These are phyloP conservation scores for Fusarium musae DNA, from an alignment of 2,329 filamentous ascomycete species.

Conservation along the genomic window DNA sequence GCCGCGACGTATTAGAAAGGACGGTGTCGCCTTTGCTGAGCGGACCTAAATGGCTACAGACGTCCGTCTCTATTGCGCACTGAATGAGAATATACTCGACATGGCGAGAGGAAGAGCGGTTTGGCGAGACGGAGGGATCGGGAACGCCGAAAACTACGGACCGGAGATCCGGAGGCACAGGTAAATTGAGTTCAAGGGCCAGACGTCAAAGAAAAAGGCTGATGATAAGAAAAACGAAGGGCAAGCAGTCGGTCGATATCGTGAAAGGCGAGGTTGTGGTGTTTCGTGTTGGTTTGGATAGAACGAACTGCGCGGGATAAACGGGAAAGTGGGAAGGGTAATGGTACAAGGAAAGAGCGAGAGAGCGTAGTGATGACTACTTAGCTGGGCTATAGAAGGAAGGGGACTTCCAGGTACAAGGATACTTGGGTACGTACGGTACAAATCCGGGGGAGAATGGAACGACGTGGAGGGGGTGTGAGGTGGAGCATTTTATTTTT, in stretches of 20 bases:
- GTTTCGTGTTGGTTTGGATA: constrained; percentile 39
- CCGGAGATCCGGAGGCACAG: constrained; percentile 7
- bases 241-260: constrained; percentile 32
- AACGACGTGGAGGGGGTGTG: constrained; percentile 37
- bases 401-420: constrained; percentile 40
- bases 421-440: constrained; percentile 35
- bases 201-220: neutral
- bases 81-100: constrained; percentile 43
- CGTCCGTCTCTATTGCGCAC: constrained; percentile 51
- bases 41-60: constrained; percentile 44
- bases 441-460: constrained; percentile 39
- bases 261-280: constrained; percentile 39
- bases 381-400: constrained; percentile 19
- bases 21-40: constrained; percentile 40
- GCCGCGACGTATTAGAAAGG: constrained; percentile 14
- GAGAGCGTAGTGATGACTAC: constrained; percentile 34
- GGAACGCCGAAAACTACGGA: constrained; percentile 21
- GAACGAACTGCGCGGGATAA: constrained; percentile 34
- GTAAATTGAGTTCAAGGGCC: constrained; percentile 1
- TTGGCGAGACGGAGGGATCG: constrained; percentile 28
- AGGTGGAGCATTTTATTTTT: constrained; percentile 6
- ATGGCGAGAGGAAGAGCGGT: constrained; percentile 41
- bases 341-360: constrained; percentile 41
- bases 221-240: neutral
- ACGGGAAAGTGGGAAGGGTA: constrained; percentile 42